Evolutionary conservation across 2,329 filamentous ascomycete species (phyloP).

Genomic region (Cercospora nicotianae): DNA sequence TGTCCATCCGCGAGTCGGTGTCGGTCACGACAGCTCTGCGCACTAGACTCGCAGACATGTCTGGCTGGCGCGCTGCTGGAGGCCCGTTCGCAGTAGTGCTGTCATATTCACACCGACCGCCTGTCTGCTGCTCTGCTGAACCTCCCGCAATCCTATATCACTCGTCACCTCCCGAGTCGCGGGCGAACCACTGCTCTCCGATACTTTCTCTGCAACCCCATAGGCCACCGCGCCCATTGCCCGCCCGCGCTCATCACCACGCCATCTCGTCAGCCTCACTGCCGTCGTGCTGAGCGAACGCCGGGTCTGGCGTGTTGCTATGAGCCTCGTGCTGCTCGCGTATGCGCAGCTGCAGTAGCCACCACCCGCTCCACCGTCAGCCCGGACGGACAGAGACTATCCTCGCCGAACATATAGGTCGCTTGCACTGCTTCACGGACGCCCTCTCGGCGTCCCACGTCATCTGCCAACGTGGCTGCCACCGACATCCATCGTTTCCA

Average conservation of each 20-base stretch:
- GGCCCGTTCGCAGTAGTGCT: slow-evolving; percentile 20
- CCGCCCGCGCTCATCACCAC: slow-evolving; percentile 11
- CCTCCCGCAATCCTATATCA: slow-evolving; percentile 25
- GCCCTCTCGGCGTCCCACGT: slow-evolving; percentile 30
- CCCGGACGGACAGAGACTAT: slow-evolving; percentile 1
- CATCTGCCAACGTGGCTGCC: slow-evolving; percentile 36
- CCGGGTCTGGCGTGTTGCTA: slow-evolving; percentile 2
- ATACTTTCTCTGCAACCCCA: slow-evolving; percentile 20
- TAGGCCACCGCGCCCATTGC: slow-evolving; percentile 20
- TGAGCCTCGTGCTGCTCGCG: slow-evolving; percentile 12
- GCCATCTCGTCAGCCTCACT: slow-evolving; percentile 3
- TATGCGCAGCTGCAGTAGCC: slow-evolving; percentile 14
- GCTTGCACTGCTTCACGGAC: slow-evolving; percentile 1
- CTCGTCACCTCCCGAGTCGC: slow-evolving; percentile 21
- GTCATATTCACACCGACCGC: slow-evolving; percentile 22
- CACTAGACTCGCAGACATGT: slow-evolving; percentile 19
- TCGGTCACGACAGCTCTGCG: slow-evolving; percentile 15
- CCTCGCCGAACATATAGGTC: slow-evolving; percentile 5
- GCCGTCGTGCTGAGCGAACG: neutral
- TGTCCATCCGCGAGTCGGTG: neutral
- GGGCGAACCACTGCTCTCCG: slow-evolving; percentile 23
- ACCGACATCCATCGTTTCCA: slow-evolving; percentile 32
- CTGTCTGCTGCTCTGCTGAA: neutral
- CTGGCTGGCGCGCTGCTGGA: slow-evolving; percentile 9
- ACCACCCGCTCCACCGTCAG: slow-evolving; percentile 2